Evolutionary conservation across 2,329 filamentous ascomycete species (phyloP).

Genomic region (Akanthomyces uredinophilus): DNA sequence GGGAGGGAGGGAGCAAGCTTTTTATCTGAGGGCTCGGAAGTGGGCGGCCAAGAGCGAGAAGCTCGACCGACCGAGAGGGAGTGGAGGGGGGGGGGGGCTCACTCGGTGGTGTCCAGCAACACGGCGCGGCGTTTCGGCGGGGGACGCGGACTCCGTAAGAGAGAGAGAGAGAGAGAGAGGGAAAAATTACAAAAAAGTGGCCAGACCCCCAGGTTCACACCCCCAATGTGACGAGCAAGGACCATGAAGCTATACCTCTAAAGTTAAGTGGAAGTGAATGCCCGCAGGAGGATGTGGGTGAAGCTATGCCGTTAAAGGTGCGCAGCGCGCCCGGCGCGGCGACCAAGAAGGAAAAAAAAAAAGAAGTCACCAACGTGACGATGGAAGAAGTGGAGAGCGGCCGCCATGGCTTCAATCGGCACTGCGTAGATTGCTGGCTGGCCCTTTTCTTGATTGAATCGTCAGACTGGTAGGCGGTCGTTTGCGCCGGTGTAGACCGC

Average conservation of each 20-base stretch:
- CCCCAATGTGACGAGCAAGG: slow-evolving; percentile 5
- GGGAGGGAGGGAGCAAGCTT: background rate
- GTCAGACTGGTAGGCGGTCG: background rate
- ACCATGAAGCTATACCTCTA: slow-evolving; percentile 14
- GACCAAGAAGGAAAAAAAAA: background rate
- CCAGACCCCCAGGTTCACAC: background rate
- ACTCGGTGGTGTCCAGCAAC: background rate
- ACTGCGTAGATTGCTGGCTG: background rate
- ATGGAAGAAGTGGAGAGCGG: background rate
- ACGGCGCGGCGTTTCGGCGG: slow-evolving; percentile 10
- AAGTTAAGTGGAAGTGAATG: slow-evolving; percentile 12
- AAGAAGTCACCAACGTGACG: background rate
- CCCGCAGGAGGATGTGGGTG: slow-evolving; percentile 4
- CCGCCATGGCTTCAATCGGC: background rate
- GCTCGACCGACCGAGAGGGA: slow-evolving; percentile 2
- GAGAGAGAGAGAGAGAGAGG: background rate
- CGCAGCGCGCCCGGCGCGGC: background rate
- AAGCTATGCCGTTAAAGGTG: slow-evolving; percentile 17
- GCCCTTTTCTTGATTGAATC: background rate
- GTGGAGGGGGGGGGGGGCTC: background rate
- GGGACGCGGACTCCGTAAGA: slow-evolving; percentile 2
- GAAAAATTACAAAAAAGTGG: background rate
- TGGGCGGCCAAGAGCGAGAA: slow-evolving; percentile 6
- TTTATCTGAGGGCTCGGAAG: slow-evolving; percentile 10
- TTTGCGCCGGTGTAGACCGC: background rate